Conservation (phyloP, 805 yeast genomes). For the Nakazawaea molendinolei region DNA sequence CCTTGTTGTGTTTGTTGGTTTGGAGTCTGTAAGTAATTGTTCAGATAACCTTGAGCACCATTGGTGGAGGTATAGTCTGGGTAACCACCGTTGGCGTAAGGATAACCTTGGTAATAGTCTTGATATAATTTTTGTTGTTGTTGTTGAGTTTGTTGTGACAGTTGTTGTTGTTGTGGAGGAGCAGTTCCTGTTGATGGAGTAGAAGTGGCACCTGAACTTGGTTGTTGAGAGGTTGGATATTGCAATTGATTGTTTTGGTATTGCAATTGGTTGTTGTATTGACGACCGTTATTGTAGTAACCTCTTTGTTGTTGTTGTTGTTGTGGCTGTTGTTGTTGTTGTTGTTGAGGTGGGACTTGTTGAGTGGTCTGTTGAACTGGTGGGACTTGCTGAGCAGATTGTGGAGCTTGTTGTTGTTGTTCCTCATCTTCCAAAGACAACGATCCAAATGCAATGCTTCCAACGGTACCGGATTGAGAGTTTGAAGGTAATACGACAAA, state of each 20-base stretch:
- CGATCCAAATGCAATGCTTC: conserved; percentile 51
- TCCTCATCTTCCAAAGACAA: conserved; percentile 42
- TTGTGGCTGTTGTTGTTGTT: conserved; percentile 16
- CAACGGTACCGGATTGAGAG: conserved; percentile 32
- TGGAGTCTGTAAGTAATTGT: conserved; percentile 10
- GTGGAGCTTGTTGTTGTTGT: conserved; percentile 17
- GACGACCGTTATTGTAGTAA: conserved; percentile 16
- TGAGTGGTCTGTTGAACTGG: conserved; percentile 15
- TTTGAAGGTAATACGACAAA: conserved; percentile 41
- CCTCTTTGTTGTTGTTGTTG: conserved; percentile 14
- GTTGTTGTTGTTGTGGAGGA: conserved; percentile 14
- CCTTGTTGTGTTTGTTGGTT: conserved; percentile 12
- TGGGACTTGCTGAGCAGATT: too few relatives aligned
- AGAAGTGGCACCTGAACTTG: conserved; percentile 13
- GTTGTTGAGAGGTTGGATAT: conserved; percentile 15
- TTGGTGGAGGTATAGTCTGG: conserved; percentile 5
- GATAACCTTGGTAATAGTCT: conserved; percentile 13
- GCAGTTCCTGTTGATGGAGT: conserved; percentile 9
- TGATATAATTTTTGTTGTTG: conserved; percentile 11
- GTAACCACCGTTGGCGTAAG: conserved; percentile 10
- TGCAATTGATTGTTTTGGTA: conserved; percentile 15
- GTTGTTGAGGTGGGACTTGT: conserved; percentile 14
- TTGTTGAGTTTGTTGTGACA: conserved; percentile 14
- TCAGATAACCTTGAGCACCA: conserved; percentile 1
- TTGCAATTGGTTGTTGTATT: conserved; percentile 16